phyloP scores from a whole-genome alignment of 192 early-diverging fungal genomes.

The Podila epicladia region DNA sequence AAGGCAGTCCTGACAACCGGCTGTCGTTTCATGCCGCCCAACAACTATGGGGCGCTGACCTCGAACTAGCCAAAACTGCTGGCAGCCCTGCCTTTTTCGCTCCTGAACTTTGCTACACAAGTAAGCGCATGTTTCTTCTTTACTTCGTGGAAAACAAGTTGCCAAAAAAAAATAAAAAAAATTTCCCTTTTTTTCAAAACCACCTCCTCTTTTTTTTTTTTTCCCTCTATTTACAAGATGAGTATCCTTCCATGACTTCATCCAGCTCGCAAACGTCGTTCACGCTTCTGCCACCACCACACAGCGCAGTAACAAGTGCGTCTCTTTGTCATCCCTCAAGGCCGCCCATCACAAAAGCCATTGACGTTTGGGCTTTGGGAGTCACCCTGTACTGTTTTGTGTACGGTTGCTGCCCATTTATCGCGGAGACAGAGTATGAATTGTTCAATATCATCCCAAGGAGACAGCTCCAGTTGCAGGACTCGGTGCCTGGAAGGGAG shows the following conservation, averaged over 20 bases:
- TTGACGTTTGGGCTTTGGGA: slow-evolving; percentile 98
- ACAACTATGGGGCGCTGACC: slow-evolving; percentile 68
- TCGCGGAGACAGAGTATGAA: slow-evolving; percentile 95
- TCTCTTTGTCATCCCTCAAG: slow-evolving; percentile 3
- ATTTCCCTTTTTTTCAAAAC: no score
- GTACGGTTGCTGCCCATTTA: slow-evolving; percentile 93
- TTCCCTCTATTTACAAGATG: no score
- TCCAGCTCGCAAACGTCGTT: slow-evolving; percentile 35
- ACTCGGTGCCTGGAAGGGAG: slow-evolving; percentile 60
- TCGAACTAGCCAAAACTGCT: slow-evolving; percentile 93
- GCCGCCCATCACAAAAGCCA: slow-evolving; percentile 81
- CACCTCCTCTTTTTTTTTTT: neutral
- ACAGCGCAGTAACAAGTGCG: slow-evolving; percentile 17
- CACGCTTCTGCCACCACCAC: slow-evolving; percentile 19
- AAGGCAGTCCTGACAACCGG: no score
- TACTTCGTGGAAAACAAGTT: slow-evolving; percentile 21
- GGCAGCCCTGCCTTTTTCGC: slow-evolving; percentile 99
- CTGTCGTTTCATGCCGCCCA: neutral
- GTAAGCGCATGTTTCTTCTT: slow-evolving; percentile 26
- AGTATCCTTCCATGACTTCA: no score
- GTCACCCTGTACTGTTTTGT: slow-evolving; percentile 96
- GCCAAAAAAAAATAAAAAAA: slow-evolving; percentile 5
- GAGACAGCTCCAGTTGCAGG: slow-evolving; percentile 67
- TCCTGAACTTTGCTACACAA: slow-evolving; percentile 91
- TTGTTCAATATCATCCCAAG: slow-evolving; percentile 91